Evolutionary conservation across 1,139 yeast genomes (phyloP), one percentile per base, ranked within the genome.

Genomic region (Blastobotrys capitulatus): DNA sequence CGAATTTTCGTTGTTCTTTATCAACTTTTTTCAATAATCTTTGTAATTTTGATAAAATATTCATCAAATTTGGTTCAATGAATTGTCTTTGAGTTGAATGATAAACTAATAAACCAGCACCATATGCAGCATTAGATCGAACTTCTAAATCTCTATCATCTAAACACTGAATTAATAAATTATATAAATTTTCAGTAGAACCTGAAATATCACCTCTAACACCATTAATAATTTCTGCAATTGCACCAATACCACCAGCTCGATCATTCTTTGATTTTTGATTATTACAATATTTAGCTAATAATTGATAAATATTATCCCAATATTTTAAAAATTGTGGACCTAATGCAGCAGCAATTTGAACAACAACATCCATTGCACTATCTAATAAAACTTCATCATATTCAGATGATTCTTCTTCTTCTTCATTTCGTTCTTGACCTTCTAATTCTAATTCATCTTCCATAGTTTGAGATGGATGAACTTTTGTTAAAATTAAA

Each of bases 51-150:
- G 80, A 80, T 63, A 94, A 77, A 52, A 90, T 79, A 44, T 79
- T 75, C 57, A 81, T 83, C 71, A 83, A 90, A 43, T 79, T 73
- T 26, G 82, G 67, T 39, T 84, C 72, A 58, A 83, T 76, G 64
- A 84, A 87, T 22, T 74, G 63, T 32, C 73, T 54, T 40, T 61
- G 59, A 20, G 61, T 60, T 50, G 87, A 75, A 69, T 73, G 69
- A 69, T 81, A 83, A 56, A 89, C 74, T 54, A 89, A 71, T 56
- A 89, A 72, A 58, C 98, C 99, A 58, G 87, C 80, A 75, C 97
- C 98, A 65, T 88, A 92, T 16, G 97, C 97, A 50, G 97, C 94
- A 62, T 89, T 87, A 60, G 96, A 92, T 71, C 92, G 84, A 51
- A 89, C 97, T 65, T 89, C 96, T 58, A 86, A 76, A 26, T 94